Percentiles rank a stretch among this genome's conserved stretches.
Evolutionary conservation across 208 protist genomes (phyloP).

Genomic region (Acanthamoeba divionensis): DNA sequence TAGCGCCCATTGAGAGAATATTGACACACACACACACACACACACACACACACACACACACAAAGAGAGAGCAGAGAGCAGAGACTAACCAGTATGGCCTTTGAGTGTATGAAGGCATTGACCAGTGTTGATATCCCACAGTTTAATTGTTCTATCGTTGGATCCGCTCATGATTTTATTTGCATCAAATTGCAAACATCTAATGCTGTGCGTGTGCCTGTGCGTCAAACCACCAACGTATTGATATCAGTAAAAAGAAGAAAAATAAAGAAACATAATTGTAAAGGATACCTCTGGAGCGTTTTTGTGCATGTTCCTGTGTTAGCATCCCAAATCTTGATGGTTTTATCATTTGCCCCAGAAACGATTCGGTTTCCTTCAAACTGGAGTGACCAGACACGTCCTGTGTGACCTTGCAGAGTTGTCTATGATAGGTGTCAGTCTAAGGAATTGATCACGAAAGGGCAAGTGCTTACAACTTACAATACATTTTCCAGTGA

Average conservation of each 20-base stretch:
- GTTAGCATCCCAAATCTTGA: neutral
- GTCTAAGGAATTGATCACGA: neutral
- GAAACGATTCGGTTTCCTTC: slow-evolving; percentile 14
- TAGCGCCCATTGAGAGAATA: too few species aligned
- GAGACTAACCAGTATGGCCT: neutral
- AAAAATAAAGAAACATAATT: too few species aligned
- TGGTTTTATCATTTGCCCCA: neutral
- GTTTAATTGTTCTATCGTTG: slow-evolving; percentile 38
- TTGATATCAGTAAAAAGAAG: neutral
- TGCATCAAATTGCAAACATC: slow-evolving; percentile 15
- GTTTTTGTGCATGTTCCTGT: slow-evolving; percentile 22
- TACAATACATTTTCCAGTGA: slow-evolving; percentile 15
- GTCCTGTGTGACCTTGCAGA: slow-evolving; percentile 11
- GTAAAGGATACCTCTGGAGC: neutral
- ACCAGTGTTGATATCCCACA: slow-evolving; percentile 6
- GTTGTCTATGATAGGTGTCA: neutral
- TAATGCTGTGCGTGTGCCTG: slow-evolving; percentile 5
- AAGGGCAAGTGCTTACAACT: neutral
- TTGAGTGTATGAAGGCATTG: slow-evolving; percentile 33
- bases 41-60: neutral
- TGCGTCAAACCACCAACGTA: neutral
- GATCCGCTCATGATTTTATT: slow-evolving; percentile 47
- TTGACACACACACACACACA: too few species aligned
- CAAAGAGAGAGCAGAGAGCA: neutral
- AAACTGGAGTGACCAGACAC: slow-evolving; percentile 3